Evolutionary conservation across 371 early-diverging fungal species (phyloP), one percentile per base, ranked within the genome.

Genomic region (Saksenaea vasiformis): DNA sequence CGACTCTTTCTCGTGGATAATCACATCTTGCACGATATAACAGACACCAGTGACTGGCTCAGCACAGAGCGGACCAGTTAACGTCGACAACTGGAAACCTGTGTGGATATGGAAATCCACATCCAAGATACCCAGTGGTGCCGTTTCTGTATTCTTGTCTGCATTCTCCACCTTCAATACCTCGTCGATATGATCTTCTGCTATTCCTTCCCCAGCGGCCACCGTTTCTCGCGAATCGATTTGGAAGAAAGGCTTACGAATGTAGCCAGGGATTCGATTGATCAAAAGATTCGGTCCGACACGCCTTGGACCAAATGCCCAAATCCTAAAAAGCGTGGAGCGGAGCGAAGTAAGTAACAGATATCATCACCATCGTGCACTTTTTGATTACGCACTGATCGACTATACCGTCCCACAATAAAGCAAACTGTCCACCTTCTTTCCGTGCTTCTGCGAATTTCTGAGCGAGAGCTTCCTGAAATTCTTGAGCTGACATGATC

Each of bases 11-110:
- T 60, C 57, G 61, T 74, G 79, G 43, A 93, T 60, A 51, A 76
- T 76, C 54, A 96, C 82, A 22, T 80, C 78, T 72, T 97, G 91
- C 26, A 98, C 71, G 34, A 97, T 88, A 65, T 91, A 91, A n/a
- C 88, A 89, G 4, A 93, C 91, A 19, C 98, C 98, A 13, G 85
- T 82, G 73, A 98, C 73, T 3, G 98, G 98, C 67, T 99, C 98
- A 43, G 88, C 89, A 72, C 98, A 98, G 47, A 99, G 79, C 4
- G 99, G 98, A 1, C 99, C 99, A 0, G 87, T 77, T 17, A 87
- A 73, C 3, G 95, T 92, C 1, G 95, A 90, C n/a, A 97, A 76
- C 76, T 98, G 98, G 86, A 98, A 99, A 1, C 95, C 98, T 15
- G 94, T 88, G n/a, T 85, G 80, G 19, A 99, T 83, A 61, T 86